A percentile compares a stretch with the other conserved stretches of the same genome.
phyloP scores from a whole-genome alignment of 2,329 filamentous ascomycete species.

The Cytospora schulzeri region DNA sequence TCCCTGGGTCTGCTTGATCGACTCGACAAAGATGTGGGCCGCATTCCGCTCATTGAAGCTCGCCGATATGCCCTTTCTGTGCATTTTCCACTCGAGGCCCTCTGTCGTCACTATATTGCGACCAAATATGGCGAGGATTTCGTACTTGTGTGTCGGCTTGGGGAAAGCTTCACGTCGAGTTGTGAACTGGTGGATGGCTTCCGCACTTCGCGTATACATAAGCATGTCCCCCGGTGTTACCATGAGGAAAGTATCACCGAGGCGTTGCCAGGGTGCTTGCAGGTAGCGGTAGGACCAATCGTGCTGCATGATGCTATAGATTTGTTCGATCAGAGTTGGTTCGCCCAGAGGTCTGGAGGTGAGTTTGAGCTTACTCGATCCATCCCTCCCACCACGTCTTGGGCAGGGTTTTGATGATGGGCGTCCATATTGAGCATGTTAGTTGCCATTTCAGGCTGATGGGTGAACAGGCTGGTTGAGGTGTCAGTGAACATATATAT shows the following conservation, averaged over 20 bases:
- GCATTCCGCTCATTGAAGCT: constrained; percentile 80
- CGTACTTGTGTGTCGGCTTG: constrained; percentile 64
- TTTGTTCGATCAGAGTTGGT: neutral
- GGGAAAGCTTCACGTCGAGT: constrained; percentile 70
- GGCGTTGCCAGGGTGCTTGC: constrained; percentile 58
- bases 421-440: constrained; percentile 55
- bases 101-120: constrained; percentile 73
- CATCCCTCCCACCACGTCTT: constrained; percentile 57
- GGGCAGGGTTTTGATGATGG: constrained; percentile 58
- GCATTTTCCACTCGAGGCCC: constrained; percentile 68
- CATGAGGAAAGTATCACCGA: constrained; percentile 67
- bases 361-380: constrained; percentile 54
- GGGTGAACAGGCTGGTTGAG: constrained; percentile 46
- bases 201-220: constrained; percentile 63
- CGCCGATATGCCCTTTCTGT: constrained; percentile 71
- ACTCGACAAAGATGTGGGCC: constrained; percentile 62
- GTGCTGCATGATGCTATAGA: constrained; percentile 52
- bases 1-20: constrained; percentile 62
- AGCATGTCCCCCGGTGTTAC: constrained; percentile 58
- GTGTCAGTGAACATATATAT: constrained; percentile 22
- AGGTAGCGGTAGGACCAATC: constrained; percentile 62
- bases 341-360: neutral
- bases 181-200: constrained; percentile 67
- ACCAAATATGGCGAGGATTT: constrained; percentile 65
- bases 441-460: constrained; percentile 59